Evolutionary conservation across 768 basidiomycete genomes (phyloP).

Genomic region (Kwoniella sp.): DNA sequence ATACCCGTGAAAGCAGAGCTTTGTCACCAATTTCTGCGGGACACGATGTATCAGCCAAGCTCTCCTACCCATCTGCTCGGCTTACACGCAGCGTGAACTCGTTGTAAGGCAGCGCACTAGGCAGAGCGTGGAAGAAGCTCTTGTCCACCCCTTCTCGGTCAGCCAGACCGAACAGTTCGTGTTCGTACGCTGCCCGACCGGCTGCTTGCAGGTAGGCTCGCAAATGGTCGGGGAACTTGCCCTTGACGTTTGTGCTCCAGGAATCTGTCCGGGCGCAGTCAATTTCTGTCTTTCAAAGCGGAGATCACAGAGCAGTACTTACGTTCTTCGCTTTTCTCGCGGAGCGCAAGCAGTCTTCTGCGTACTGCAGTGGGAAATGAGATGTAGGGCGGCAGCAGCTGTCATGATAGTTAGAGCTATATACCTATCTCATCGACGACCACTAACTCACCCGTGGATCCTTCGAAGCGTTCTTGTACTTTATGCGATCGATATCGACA

Average conservation of each 20-base stretch:
- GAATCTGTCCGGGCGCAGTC: too few species aligned
- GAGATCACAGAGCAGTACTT: constrained; percentile 1
- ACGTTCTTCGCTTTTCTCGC: constrained; percentile 22
- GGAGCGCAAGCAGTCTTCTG: constrained; percentile 10
- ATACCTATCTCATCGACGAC: neutral
- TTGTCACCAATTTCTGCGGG: constrained; percentile 80
- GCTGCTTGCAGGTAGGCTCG: constrained; percentile 68
- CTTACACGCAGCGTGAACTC: constrained; percentile 73
- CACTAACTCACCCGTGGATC: constrained; percentile 20
- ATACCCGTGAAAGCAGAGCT: constrained; percentile 76
- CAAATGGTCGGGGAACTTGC: constrained; percentile 79
- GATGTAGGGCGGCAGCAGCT: constrained; percentile 38
- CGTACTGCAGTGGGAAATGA: constrained; percentile 25
- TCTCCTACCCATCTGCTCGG: neutral
- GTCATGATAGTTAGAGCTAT: neutral
- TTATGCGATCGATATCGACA: constrained; percentile 12
- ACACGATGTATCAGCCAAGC: neutral
- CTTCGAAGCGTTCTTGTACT: constrained; percentile 24
- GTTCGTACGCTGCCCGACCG: constrained; percentile 69
- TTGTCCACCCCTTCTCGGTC: constrained; percentile 56
- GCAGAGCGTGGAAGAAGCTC: constrained; percentile 84
- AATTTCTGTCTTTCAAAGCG: neutral
- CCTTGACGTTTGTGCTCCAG: constrained; percentile 65
- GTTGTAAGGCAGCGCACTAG: constrained; percentile 86
- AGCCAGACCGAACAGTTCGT: constrained; percentile 64